Evolutionary conservation across 2,329 filamentous ascomycete genomes (phyloP).

Genomic region (Leptographium radiaticola): DNA sequence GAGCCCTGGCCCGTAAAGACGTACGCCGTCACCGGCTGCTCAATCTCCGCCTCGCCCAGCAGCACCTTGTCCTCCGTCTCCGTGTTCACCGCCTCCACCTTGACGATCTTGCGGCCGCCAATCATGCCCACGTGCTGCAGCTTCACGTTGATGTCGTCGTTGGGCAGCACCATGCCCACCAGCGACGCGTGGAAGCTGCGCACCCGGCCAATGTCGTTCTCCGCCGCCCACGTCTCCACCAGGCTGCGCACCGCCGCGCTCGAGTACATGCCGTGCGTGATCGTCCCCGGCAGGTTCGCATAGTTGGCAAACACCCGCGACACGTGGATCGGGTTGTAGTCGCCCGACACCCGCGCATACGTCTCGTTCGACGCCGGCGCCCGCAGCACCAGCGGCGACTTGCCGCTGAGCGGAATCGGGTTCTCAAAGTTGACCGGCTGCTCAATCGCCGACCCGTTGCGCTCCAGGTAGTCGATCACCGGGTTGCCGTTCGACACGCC

Average conservation of each 20-base stretch:
- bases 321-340: slow-evolving; percentile 98
- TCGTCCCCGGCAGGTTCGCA: slow-evolving; percentile 88
- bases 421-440: slow-evolving; percentile 97
- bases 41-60: slow-evolving; percentile 88
- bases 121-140: slow-evolving; percentile 97
- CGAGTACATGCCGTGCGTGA: slow-evolving; percentile 99
- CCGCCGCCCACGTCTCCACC: slow-evolving; percentile 96
- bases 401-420: slow-evolving; percentile 86
- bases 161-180: slow-evolving; percentile 97
- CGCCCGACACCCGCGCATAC: slow-evolving; percentile 92
- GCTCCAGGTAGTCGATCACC: slow-evolving; percentile 88
- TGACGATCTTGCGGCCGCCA: slow-evolving; percentile 96
- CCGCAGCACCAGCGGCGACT: slow-evolving; percentile 74
- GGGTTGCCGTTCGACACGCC: slow-evolving; percentile 90
- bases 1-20: slow-evolving; percentile 98
- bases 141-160: slow-evolving; percentile 89
- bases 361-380: slow-evolving; percentile 95
- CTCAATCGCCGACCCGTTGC: slow-evolving; percentile 83
- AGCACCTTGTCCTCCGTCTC: slow-evolving; percentile 95
- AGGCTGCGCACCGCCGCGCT: slow-evolving; percentile 91
- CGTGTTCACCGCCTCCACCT: slow-evolving; percentile 90
- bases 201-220: slow-evolving; percentile 95
- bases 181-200: slow-evolving; percentile 93
- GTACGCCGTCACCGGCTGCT: slow-evolving; percentile 92
- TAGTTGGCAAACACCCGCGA: slow-evolving; percentile 94